Percentiles rank a stretch among this genome's conserved stretches.
These are phyloP conservation scores for Orobanche coerulescens DNA, from an alignment of 257 asterid genomes.

Conservation along the genomic window DNA sequence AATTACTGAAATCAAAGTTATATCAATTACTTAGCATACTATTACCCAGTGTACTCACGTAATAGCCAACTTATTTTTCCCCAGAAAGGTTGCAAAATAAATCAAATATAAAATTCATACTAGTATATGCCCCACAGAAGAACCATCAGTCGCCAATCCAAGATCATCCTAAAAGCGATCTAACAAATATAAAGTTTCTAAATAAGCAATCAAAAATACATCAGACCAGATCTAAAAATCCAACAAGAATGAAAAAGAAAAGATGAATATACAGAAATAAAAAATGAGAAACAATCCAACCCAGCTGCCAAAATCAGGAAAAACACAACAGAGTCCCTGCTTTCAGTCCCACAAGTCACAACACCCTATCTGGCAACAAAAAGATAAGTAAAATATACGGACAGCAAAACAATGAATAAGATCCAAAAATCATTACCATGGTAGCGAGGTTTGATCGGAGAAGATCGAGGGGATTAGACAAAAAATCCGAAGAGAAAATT, in stretches of 20 bases:
- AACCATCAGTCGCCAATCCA: not conserved
- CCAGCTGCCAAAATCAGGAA: slow-evolving; percentile 5
- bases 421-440: slow-evolving; percentile 26
- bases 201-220: not conserved
- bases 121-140: not conserved
- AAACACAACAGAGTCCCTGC: not conserved
- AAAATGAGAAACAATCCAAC: not conserved
- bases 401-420: not conserved
- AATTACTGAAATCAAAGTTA: too few relatives aligned
- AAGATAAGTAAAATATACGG: not conserved
- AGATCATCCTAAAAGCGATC: not conserved
- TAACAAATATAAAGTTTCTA: not conserved
- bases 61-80: not conserved
- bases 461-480: slow-evolving; percentile 26
- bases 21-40: not conserved
- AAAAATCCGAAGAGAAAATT: slow-evolving; percentile 17
- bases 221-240: slow-evolving; percentile 25
- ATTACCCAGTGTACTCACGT: not conserved
- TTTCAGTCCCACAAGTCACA: not conserved
- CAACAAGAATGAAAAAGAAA: not conserved
- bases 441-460: slow-evolving; percentile 29
- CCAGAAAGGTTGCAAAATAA: not conserved
- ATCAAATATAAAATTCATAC: not conserved
- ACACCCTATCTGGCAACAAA: slow-evolving; percentile 13
- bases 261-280: not conserved